Evolutionary conservation across 2,329 filamentous ascomycete genomes (phyloP).

Genomic region (Cercospora sp.): DNA sequence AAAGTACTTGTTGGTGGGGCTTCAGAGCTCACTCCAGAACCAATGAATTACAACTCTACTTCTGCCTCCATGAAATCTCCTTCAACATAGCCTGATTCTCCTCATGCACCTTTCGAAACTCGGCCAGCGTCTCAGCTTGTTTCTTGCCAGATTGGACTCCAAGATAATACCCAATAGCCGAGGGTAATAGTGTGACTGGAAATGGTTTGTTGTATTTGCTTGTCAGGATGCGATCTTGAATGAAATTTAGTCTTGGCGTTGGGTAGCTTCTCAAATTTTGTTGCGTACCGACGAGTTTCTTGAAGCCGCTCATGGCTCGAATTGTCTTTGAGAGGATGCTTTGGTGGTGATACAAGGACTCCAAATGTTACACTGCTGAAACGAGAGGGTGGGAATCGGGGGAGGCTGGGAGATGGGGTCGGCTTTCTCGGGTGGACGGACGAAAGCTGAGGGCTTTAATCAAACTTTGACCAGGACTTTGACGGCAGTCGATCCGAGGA

Average conservation of each 20-base stretch:
- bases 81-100: slow-evolving; percentile 27
- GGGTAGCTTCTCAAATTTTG: not conserved
- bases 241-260: not conserved
- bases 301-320: slow-evolving; percentile 18
- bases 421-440: slow-evolving; percentile 1
- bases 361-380: not conserved
- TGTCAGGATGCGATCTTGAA: slow-evolving; percentile 33
- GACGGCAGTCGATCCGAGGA: not conserved
- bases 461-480: not conserved
- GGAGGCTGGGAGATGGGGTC: not conserved
- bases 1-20: not conserved
- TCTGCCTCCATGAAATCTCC: slow-evolving; percentile 26
- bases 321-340: not conserved
- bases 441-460: not conserved
- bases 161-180: slow-evolving; percentile 36
- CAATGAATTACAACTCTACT: not conserved
- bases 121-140: slow-evolving; percentile 32
- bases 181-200: slow-evolving; percentile 36
- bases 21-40: not conserved
- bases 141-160: slow-evolving; percentile 36
- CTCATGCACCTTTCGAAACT: slow-evolving; percentile 32
- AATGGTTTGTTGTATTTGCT: slow-evolving; percentile 39
- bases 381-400: not conserved
- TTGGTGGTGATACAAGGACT: not conserved
- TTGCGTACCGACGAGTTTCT: slow-evolving; percentile 23